phyloP scores from a whole-genome alignment of 2,329 filamentous ascomycete genomes.

The Botryotinia calthae region DNA sequence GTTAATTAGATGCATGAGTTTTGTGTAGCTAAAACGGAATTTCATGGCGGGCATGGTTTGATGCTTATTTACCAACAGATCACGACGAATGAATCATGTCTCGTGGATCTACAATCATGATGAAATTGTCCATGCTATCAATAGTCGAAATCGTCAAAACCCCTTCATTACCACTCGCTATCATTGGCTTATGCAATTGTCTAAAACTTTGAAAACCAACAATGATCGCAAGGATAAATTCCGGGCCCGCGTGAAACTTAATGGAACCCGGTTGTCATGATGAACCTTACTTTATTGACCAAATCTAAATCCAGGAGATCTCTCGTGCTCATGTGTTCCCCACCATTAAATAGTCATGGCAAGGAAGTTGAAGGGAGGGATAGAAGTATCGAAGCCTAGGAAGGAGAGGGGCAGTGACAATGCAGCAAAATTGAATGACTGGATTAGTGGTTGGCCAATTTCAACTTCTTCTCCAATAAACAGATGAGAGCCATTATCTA shows the following conservation, averaged over 20 bases:
- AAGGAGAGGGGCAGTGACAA: neutral
- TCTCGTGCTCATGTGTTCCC: neutral
- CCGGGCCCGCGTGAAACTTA: constrained; percentile 6
- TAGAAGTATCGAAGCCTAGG: constrained; percentile 1
- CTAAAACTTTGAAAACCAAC: neutral
- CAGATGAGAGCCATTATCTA: neutral
- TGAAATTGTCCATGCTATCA: constrained; percentile 3
- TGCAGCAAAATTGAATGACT: neutral
- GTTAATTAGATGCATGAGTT: neutral
- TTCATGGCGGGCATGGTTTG: neutral
- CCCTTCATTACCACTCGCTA: neutral
- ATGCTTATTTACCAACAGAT: constrained; percentile 6
- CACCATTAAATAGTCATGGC: neutral
- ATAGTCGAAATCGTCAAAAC: neutral
- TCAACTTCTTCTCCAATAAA: neutral
- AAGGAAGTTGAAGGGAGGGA: neutral
- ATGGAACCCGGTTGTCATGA: neutral
- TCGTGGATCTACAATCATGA: neutral
- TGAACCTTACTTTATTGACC: constrained; percentile 2
- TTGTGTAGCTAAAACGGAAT: neutral
- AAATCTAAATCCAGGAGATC: neutral
- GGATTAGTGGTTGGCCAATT: neutral
- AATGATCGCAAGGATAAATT: constrained; percentile 9
- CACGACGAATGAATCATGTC: constrained; percentile 3
- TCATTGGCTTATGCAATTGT: neutral